A percentile compares a stretch with the other conserved stretches of the same genome.
phyloP scores from a whole-genome alignment of 129 eudicot species.

The Apium graveolens region DNA sequence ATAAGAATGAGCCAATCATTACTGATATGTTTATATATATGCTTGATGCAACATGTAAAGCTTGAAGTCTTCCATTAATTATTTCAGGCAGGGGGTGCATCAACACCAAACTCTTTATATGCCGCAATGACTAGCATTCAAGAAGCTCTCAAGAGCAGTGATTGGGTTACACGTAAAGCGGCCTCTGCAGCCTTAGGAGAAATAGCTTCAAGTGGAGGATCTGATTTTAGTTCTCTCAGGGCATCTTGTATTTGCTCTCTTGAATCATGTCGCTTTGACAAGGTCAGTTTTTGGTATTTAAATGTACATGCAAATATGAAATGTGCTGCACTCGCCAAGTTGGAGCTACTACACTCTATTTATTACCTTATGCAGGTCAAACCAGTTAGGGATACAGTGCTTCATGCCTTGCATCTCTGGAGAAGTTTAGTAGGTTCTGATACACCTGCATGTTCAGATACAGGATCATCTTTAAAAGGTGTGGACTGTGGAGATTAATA shows the following conservation, averaged over 20 bases:
- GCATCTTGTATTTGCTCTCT: conserved; percentile 67
- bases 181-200: conserved; percentile 68
- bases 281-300: conserved; percentile 37
- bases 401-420: conserved; percentile 86
- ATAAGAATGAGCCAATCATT: background rate
- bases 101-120: conserved; percentile 45
- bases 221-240: conserved; percentile 41
- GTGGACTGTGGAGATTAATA: conserved; percentile 18
- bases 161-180: conserved; percentile 86
- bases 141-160: conserved; percentile 72
- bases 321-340: conserved; percentile 7
- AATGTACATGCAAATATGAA: background rate
- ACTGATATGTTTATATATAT: no score
- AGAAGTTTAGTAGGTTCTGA: conserved; percentile 52
- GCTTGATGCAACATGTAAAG: background rate
- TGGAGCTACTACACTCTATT: conserved; percentile 11
- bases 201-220: conserved; percentile 66
- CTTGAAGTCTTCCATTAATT: conserved; percentile 3
- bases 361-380: conserved; percentile 55
- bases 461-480: conserved; percentile 85
- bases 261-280: conserved; percentile 90
- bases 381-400: conserved; percentile 86
- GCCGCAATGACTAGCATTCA: conserved; percentile 80
- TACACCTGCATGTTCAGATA: conserved; percentile 68
- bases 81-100: conserved; percentile 80